Base-by-base conservation (phyloP, 345 rosid genomes). In the Orychophragmus violaceus region DNA sequence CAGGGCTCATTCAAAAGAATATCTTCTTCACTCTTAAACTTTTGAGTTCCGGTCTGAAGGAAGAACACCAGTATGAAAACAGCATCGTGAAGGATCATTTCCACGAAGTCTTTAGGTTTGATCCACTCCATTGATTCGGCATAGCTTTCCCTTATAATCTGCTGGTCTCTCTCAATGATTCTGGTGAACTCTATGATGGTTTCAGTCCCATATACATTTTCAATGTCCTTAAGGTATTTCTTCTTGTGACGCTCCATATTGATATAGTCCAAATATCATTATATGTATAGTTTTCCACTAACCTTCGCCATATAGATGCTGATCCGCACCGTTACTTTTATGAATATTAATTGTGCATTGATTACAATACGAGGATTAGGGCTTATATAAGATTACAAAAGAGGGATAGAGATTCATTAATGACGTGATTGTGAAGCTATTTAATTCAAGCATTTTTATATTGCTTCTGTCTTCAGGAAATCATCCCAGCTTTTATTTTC, bases 51-150 rank as follows among this genome's bases (percentile, higher is more conserved):
- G 6, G 13, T 10, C 4, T 25, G 64, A 35, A 56, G 51, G 12
- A 72, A 29, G 48, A 72, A 65, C 61, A 4, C 17, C 58, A 72
- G 60, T 49, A 72, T 58, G 66, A 72, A 72, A 8, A 72, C 66
- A 3, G 71, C 42, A 54, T 72, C 76, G 5, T 1, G 54, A 2
- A 72, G 54, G 16, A 72, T 58, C 71, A 65, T 58, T 10, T 58
- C 61, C 13, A 48, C 46, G 5, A 72, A 72, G 0, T 65, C 66
- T 8, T 39, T 22, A 2, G 66, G 29, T 4, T 21, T 19, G 32
- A 72, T 72, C 66, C 55, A 72, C 0, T 64, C 71, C 1, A 55
- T 72, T 58, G 76, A 72, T 58, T 72, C 76, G 3, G 71, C 66
- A 8, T 72, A 65, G 54, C 76, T 58, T 58, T 21, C 37, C 23